Evolutionary conservation across 2,329 filamentous ascomycete genomes (phyloP), one percentile per base, ranked within the genome.

Genomic region (Apiospora phragmitis): DNA sequence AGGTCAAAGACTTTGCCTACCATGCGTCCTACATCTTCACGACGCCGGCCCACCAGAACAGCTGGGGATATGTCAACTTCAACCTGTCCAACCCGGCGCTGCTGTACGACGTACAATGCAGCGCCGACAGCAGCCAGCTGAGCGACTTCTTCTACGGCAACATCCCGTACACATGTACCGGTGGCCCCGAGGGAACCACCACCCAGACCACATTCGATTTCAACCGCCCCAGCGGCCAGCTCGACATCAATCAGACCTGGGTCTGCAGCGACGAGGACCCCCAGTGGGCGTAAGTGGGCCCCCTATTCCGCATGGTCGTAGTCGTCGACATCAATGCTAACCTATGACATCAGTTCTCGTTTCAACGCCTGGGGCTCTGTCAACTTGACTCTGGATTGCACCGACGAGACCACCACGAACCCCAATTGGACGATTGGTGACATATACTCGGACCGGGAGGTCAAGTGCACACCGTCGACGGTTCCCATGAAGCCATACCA

Each of bases 31-130:
- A 84, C 77, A 77, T 80, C 76, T 88, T 87, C 80, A 81, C 80
- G 21, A 88, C 85, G 2, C 86, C 86, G 0, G 80, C 86, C 4
- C 86, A 88, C 79, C 85, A 87, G 73, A 85, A 83, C 76, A 82
- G 82, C 1, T 82, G 78, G 77, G 86, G 86, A 67, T 80, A 81
- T 71, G 82, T 85, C 72, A 80, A 79, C 76, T 88, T 88, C 80
- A 85, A 83, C 72, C 79, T 88, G n/a, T 75, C 77, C 69, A 88
- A 87, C 81, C 79, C 82, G 18, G 84, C 80, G 42, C 74, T 86
- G 47, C 73, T 78, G 49, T 80, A 82, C 72, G 74, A 73, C 29
- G 77, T 80, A 11, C 67, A 72, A 41, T 88, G 87, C 82, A 73
- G 72, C 38, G 84, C 79, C 62, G 18, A 73, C 26, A 87, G 84